Base-by-base conservation (phyloP, 257 asterid genomes). In the Gardenia jasminoides region DNA sequence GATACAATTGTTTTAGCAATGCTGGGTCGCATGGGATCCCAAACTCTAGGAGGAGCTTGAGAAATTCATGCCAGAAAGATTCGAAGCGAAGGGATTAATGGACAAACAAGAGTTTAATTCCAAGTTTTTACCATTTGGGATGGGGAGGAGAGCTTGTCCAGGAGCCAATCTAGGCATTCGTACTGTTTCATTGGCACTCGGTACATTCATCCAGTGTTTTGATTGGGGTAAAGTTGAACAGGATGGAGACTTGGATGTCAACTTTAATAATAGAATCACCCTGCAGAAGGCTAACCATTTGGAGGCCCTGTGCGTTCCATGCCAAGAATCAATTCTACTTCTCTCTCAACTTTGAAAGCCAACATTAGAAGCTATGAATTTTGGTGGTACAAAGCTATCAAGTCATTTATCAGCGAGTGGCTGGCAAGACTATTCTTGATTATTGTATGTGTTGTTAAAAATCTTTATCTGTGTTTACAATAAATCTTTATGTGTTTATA, bases 21-120 rank as follows among this genome's bases (percentile, higher is more conserved):
- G 90, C 86, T 91, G 91, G 91, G 88, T 83, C 0, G 67, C 96
- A 89, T 39, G 89, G 82, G 91, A 88, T 65, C 97, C 93, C 0
- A 68, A 54, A 3, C 56, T 36, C 41, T 36, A 5, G 41, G 41
- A 36, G 41, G 41, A 36, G 41, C 41, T 5, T 1, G 41, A 36
- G 67, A 84, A 0, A 82, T 91, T 91, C 75, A 76, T 67, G 16
- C 92, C 93, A 0, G 90, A 82, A 84, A 78, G 96, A 77, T 88
- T 89, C 50, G 67, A 69, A 72, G 82, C 16, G 6, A 67, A 67
- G 3, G 0, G 1, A 30, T 39, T 39, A 0, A 64, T 31, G 13
- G 90, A 64, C 43, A 67, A 58, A 50, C 86, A 85, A 68, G 88
- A 86, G n/a, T 7, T 47, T 10, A 72, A 52, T 5, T 69, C 70